Percentiles rank a stretch among this genome's conserved stretches.
Conservation (phyloP, 257 asterid species). For the Coffea eugenioides region DNA sequence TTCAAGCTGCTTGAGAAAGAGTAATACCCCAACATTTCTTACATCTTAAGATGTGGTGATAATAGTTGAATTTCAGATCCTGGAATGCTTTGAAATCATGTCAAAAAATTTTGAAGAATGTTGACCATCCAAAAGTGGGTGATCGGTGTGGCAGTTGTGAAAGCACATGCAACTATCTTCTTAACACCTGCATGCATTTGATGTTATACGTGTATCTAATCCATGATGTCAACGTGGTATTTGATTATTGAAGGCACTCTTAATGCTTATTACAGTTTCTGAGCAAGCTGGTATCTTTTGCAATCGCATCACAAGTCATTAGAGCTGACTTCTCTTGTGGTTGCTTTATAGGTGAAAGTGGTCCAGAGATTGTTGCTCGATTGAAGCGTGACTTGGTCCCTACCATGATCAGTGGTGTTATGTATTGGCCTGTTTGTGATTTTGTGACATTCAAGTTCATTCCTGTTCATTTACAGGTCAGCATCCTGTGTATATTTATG, state of each 20-base stretch:
- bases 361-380: conserved; percentile 64
- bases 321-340: conserved; percentile 11
- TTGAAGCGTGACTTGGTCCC: conserved; percentile 81
- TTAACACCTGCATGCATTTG: neutral
- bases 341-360: conserved; percentile 62
- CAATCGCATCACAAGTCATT: neutral
- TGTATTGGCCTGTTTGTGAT: conserved; percentile 93
- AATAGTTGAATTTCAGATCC: neutral
- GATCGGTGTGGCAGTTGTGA: neutral
- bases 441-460: conserved; percentile 79
- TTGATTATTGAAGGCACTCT: neutral
- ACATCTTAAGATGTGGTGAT: neutral
- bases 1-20: neutral
- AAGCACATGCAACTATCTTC: neutral
- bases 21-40: neutral
- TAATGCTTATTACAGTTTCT: neutral
- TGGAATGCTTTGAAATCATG: neutral
- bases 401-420: conserved; percentile 54
- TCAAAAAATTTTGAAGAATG: neutral
- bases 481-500: conserved; percentile 2
- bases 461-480: conserved; percentile 85
- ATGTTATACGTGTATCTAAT: neutral
- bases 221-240: neutral
- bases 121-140: neutral
- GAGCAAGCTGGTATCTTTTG: neutral